phyloP scores from a whole-genome alignment of 129 eudicot genomes.

The Scalesia atractyloides region DNA sequence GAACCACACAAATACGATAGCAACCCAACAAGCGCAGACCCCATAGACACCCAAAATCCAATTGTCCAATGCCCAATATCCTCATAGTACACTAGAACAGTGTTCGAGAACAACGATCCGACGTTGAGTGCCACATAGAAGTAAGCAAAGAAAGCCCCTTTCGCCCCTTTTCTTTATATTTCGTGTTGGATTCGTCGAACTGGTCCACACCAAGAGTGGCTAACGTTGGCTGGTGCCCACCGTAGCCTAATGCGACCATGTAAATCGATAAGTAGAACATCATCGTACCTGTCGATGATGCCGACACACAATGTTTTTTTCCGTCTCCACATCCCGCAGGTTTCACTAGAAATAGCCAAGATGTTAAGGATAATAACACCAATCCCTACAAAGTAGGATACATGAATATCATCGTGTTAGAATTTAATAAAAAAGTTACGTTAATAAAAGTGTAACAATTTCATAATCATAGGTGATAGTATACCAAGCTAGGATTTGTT shows the following conservation, averaged over 20 bases:
- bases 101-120: constrained; percentile 83
- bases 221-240: constrained; percentile 88
- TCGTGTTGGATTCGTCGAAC: constrained; percentile 54
- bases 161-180: constrained; percentile 39
- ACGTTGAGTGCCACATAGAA: constrained; percentile 80
- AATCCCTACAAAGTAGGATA: constrained; percentile 51
- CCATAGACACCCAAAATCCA: constrained; percentile 75
- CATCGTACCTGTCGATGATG: constrained; percentile 36
- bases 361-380: constrained; percentile 56
- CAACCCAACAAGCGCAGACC: constrained; percentile 53
- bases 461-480: too few species aligned
- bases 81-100: constrained; percentile 73
- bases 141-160: constrained; percentile 64
- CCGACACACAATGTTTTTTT: constrained; percentile 40
- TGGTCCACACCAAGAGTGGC: constrained; percentile 94
- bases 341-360: constrained; percentile 62
- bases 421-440: background rate
- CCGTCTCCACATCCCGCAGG: constrained; percentile 85
- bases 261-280: constrained; percentile 73
- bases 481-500: too few species aligned
- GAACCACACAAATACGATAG: constrained; percentile 49
- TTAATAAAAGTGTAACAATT: too few species aligned
- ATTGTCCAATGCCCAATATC: constrained; percentile 75
- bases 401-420: background rate
- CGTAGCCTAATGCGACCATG: constrained; percentile 85